Evolutionary conservation across 805 yeast genomes (phyloP).

Genomic region (Wickerhamomyces alni): DNA sequence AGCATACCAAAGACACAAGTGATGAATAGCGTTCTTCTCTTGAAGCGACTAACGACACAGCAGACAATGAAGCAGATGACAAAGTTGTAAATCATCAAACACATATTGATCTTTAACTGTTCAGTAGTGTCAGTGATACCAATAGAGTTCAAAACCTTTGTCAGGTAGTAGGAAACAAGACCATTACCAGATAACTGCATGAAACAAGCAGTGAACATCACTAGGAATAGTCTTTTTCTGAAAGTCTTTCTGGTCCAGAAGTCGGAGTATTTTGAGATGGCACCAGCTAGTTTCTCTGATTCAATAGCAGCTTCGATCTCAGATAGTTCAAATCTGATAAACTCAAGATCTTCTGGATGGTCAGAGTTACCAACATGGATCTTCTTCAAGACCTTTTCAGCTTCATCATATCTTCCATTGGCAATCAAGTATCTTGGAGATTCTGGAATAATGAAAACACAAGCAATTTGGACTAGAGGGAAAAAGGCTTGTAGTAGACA

Average conservation of each 20-base stretch:
- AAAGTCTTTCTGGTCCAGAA: conserved; percentile 28
- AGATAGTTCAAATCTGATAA: conserved; percentile 32
- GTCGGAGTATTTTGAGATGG: conserved; percentile 29
- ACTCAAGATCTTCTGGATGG: conserved; percentile 10
- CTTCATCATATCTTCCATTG: conserved; percentile 36
- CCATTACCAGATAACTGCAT: conserved; percentile 47
- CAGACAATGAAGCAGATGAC: conserved; percentile 24
- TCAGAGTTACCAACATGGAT: conserved; percentile 32
- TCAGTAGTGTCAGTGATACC: conserved; percentile 41
- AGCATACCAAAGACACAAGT: conserved; percentile 31
- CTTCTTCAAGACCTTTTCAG: conserved; percentile 33
- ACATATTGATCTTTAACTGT: conserved; percentile 43
- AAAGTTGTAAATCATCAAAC: conserved; percentile 40
- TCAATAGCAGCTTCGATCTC: conserved; percentile 36
- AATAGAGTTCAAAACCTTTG: conserved; percentile 43
- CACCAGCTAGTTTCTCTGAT: conserved; percentile 30
- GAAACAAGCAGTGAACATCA: conserved; percentile 27
- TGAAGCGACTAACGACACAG: conserved; percentile 19
- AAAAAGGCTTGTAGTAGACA: conserved; percentile 42
- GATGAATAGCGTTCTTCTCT: conserved; percentile 32
- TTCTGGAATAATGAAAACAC: conserved; percentile 39
- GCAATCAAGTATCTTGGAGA: conserved; percentile 41
- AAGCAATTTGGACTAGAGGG: conserved; percentile 36
- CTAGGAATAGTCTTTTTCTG: conserved; percentile 35
- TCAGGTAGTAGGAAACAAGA: conserved; percentile 43